Evolutionary conservation across 2,329 filamentous ascomycete species (phyloP), one percentile per base, ranked within the genome.

Genomic region (Xylaria sp.): DNA sequence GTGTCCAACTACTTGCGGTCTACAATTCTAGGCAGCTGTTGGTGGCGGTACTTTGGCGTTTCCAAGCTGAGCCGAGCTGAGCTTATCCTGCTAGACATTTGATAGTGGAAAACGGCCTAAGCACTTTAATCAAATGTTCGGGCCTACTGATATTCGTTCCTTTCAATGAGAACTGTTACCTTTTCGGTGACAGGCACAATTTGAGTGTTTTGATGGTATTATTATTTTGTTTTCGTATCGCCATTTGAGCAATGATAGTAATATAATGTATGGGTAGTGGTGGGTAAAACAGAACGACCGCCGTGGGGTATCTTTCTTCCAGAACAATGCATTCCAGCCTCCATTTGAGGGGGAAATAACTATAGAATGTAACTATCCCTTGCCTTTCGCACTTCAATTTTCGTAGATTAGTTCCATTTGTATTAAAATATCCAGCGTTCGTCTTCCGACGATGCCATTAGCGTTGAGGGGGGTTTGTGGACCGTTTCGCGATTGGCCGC

Each of bases 241-340:
- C 57, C 42, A 44, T 59, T 51, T 46, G 23, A 63, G 44, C 63
- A 65, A 36, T 6, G 56, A 63, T 67, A 65, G 64, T 48, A 60
- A 53, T 48, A 48, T n/a, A 28, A 53, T 54, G 48, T n/a, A 28
- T 66, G 28, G 59, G 36, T 59, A 59, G 38, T 58, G 54, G 56
- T 62, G 63, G 42, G 42, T 44, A 67, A 70, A 63, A 66, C 57
- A 63, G 36, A 64, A 66, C 56, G 59, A 65, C 68, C 70, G 70
- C 68, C 68, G 70, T 72, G 65, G 70, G 70, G 70, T 72, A 72
- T 72, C 70, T 72, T 70, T 63, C 68, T 66, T 66, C 68, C 65
- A 65, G 62, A 66, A 70, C 54, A 70, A 71, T 69, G 67, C 69
- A 63, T 70, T 60, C 53, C 63, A 64, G 67, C 63, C 60, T 67